Base-by-base conservation (phyloP, 2,329 filamentous ascomycete genomes). In the Alternaria longipes region DNA sequence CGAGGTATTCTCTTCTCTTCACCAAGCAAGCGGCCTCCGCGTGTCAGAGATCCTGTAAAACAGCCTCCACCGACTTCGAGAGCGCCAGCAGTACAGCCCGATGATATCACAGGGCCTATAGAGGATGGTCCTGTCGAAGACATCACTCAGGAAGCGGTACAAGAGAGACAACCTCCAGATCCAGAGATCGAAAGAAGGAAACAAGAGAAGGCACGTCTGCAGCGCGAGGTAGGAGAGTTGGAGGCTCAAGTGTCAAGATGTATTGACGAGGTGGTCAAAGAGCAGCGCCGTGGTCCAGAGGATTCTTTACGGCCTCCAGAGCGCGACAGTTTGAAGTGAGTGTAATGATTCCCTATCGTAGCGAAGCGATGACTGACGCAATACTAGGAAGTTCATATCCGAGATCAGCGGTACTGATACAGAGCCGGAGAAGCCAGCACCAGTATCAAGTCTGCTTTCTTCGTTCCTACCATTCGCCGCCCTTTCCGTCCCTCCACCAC, bases 401-500 rank as follows among this genome's bases (percentile, higher is more conserved):
- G 66, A 68, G 16, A 63, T 78, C 26, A 57, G 57, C 14, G 63
- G 66, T 22, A 45, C 44, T 38, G 57, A 66, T 8, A 28, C 41
- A n/a, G 59, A 71, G 41, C 59, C 71, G 8, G 66, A 74, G 30
- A 61, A 69, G 51, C 54, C 65, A 18, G 64, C 66, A 22, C 60
- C 73, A 8, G 46, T 80, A 11, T 78, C 79, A 5, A 71, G 59
- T 36, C 66, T 80, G 11, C 67, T 81, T 8, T 75, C 74, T n/a
- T 79, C 78, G 0, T 81, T 81, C 45, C 71, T 81, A 2, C 79
- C 80, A 8, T 80, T 81, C 49, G 73, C 71, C 12, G 65, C 66
- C 26, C 65, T 73, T 8, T 47, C 64, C 9, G 60, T 75, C 20
- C 63, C 61, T n/a, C 63, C 64, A 20, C 58, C 81, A 70, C 66